Evolutionary conservation across 352 stramenopile species (phyloP).

Genomic region (Phytophthora foliorum): DNA sequence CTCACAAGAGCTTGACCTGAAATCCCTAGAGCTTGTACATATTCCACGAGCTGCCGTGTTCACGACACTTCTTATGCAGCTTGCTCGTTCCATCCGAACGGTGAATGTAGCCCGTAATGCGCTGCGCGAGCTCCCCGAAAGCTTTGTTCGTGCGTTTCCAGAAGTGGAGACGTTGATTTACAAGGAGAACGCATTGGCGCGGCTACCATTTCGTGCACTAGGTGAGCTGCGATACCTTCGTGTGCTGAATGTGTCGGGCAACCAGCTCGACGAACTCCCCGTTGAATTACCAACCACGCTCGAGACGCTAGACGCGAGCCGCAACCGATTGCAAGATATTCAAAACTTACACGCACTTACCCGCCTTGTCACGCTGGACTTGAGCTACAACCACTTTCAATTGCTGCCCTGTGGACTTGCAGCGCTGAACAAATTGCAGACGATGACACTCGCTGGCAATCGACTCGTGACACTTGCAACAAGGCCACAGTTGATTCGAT

Average conservation of each 20-base stretch:
- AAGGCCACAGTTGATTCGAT: constrained; percentile 40
- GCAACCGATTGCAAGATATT: constrained; percentile 65
- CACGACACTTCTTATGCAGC: constrained; percentile 71
- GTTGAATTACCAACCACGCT: constrained; percentile 50
- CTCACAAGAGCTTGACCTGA: constrained; percentile 69
- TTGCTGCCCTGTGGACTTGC: constrained; percentile 62
- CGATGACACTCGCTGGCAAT: constrained; percentile 58
- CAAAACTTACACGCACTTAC: constrained; percentile 60
- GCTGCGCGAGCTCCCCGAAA: constrained; percentile 59
- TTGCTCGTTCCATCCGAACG: constrained; percentile 62
- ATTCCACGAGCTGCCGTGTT: constrained; percentile 62
- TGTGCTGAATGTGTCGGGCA: constrained; percentile 63
- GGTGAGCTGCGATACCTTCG: constrained; percentile 45
- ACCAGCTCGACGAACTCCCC: constrained; percentile 62
- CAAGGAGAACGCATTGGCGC: constrained; percentile 74
- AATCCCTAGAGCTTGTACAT: constrained; percentile 68
- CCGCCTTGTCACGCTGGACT: constrained; percentile 57
- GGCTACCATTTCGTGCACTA: constrained; percentile 45
- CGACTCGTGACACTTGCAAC: constrained; percentile 72
- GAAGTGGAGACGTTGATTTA: constrained; percentile 60
- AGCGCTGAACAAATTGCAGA: constrained; percentile 52
- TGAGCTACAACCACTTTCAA: constrained; percentile 74
- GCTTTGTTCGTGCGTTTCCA: constrained; percentile 65
- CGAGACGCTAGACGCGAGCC: constrained; percentile 44
- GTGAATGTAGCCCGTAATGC: constrained; percentile 81